Evolutionary conservation across 2,329 filamentous ascomycete genomes (phyloP).

Genomic region (Aspergillus chevalieri): DNA sequence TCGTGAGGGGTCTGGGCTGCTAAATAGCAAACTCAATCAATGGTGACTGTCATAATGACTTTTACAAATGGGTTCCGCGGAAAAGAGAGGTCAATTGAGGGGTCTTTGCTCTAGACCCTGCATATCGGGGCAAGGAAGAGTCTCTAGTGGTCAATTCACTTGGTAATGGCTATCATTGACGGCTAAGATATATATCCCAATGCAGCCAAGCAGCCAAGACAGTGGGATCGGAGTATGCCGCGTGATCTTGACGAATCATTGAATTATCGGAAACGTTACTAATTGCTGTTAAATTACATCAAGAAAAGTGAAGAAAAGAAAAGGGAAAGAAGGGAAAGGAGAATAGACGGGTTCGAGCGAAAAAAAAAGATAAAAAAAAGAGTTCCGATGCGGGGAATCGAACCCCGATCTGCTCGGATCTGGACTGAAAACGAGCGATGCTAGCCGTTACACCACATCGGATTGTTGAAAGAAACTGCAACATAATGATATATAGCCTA

Average conservation of each 20-base stretch:
- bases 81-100: too few species aligned
- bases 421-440: conserved; percentile 15
- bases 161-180: too few species aligned
- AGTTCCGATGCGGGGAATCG: conserved; percentile 18
- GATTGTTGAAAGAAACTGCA: conserved; percentile 1
- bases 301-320: too few species aligned
- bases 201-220: background rate
- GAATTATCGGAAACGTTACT: background rate
- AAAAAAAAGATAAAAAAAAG: background rate
- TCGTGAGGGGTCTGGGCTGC: too few species aligned
- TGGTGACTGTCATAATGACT: too few species aligned
- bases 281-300: background rate
- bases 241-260: background rate
- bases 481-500: background rate
- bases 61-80: too few species aligned
- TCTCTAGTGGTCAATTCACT: too few species aligned
- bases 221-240: background rate
- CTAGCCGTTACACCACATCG: conserved; percentile 18
- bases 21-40: too few species aligned
- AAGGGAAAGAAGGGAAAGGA: background rate
- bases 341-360: background rate
- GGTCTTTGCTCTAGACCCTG: too few species aligned
- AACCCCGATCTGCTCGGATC: conserved; percentile 5
- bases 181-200: background rate
- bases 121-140: too few species aligned